A percentile compares a stretch with the other conserved stretches of the same genome.
These are phyloP conservation scores for Pyrenophora graminea DNA, from an alignment of 2,329 filamentous ascomycete genomes.

Conservation along the genomic window DNA sequence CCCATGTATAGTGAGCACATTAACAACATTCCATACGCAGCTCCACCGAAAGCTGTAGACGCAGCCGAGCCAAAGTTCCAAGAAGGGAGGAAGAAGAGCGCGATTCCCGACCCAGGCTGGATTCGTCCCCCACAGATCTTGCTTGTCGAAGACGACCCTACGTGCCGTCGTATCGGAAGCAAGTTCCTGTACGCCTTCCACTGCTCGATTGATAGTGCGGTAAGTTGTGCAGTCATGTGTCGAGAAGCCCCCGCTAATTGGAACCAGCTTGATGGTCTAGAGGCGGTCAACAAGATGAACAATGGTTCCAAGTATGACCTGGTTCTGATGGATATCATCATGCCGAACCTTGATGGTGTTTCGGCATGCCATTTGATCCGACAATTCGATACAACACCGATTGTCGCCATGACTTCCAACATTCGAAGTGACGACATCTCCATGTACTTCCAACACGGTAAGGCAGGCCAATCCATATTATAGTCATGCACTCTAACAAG, in stretches of 20 bases:
- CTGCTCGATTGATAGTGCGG: slow-evolving; percentile 66
- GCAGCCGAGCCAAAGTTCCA: slow-evolving; percentile 52
- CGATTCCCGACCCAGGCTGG: slow-evolving; percentile 67
- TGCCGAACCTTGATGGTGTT: slow-evolving; percentile 94
- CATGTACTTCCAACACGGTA: slow-evolving; percentile 96
- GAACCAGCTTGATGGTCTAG: slow-evolving; percentile 76
- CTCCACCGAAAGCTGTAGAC: slow-evolving; percentile 68
- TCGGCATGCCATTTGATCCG: slow-evolving; percentile 93
- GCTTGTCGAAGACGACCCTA: slow-evolving; percentile 81
- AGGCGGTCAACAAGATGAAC: slow-evolving; percentile 86
- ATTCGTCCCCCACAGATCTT: slow-evolving; percentile 75
- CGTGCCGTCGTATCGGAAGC: slow-evolving; percentile 67
- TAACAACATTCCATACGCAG: slow-evolving; percentile 86
- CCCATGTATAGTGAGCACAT: slow-evolving; percentile 94
- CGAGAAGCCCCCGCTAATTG: slow-evolving; percentile 29
- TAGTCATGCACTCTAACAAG: slow-evolving; percentile 29
- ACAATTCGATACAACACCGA: slow-evolving; percentile 81
- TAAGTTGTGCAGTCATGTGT: slow-evolving; percentile 46
- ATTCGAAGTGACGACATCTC: slow-evolving; percentile 95
- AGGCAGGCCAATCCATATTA: slow-evolving; percentile 39
- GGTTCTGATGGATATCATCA: slow-evolving; percentile 71
- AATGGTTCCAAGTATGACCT: slow-evolving; percentile 67
- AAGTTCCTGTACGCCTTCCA: slow-evolving; percentile 69
- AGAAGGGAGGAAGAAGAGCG: slow-evolving; percentile 64
- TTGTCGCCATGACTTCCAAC: slow-evolving; percentile 98